A percentile compares a stretch with the other conserved stretches of the same genome.
Conservation (phyloP, 495 filamentous ascomycete genomes). For the Talaromyces trachyspermus region DNA sequence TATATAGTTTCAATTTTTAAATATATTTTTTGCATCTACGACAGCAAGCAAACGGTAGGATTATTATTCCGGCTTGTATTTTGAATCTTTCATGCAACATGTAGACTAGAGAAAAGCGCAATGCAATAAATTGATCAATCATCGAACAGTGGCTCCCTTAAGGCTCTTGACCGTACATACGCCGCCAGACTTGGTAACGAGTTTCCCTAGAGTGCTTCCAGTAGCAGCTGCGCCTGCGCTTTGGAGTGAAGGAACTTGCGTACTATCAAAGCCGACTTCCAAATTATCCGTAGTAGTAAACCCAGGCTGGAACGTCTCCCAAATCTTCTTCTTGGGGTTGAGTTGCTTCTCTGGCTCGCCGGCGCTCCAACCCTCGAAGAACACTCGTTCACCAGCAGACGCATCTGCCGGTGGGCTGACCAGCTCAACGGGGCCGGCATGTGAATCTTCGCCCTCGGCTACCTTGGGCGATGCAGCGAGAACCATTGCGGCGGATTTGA, state of each 20-base stretch:
- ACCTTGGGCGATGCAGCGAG: constrained; percentile 81
- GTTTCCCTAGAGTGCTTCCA: constrained; percentile 53
- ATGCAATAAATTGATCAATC: constrained; percentile 10
- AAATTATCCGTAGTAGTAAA: constrained; percentile 76
- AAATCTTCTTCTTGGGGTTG: constrained; percentile 99
- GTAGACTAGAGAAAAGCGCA: not conserved
- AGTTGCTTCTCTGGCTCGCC: constrained; percentile 86
- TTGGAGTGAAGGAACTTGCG: constrained; percentile 51
- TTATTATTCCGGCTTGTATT: too few relatives aligned
- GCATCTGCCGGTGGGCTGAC: constrained; percentile 77
- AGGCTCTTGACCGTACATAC: constrained; percentile 67
- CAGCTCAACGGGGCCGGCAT: constrained; percentile 87
- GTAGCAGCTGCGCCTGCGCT: constrained; percentile 42
- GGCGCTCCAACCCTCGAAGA: constrained; percentile 82
- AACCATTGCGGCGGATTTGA: constrained; percentile 95
- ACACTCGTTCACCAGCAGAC: constrained; percentile 75
- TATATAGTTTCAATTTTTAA: too few relatives aligned
- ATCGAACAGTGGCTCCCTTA: constrained; percentile 63
- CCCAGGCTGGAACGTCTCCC: constrained; percentile 91
- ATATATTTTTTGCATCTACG: too few relatives aligned
- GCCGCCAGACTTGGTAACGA: constrained; percentile 63
- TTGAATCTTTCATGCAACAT: constrained; percentile 15
- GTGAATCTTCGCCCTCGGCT: constrained; percentile 69
- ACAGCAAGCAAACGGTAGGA: too few relatives aligned
- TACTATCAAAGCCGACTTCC: constrained; percentile 72